A percentile compares a stretch with the other conserved stretches of the same genome.
These are phyloP conservation scores for Populus trichocarpa DNA, from an alignment of 441 rosid species.

Conservation along the genomic window DNA sequence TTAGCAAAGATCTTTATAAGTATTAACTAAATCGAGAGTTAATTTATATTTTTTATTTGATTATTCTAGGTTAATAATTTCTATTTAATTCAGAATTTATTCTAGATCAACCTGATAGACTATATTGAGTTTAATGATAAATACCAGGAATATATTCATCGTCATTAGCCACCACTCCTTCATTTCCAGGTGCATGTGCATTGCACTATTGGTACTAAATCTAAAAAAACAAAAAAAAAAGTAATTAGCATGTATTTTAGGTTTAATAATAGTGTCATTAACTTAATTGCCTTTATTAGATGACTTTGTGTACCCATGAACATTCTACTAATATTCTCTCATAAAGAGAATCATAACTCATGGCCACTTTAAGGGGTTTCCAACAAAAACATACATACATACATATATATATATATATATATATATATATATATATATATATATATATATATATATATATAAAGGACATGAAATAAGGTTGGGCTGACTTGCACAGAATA, in stretches of 20 bases:
- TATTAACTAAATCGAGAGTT: too few species aligned
- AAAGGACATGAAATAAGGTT: too few species aligned
- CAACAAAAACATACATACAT: too few species aligned
- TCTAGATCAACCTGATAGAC: too few species aligned
- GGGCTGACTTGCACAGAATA: too few species aligned
- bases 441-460: too few species aligned
- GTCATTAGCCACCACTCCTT: not conserved
- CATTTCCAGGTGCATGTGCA: slow-evolving; percentile 6
- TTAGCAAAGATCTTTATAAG: too few species aligned
- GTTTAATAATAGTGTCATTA: not conserved
- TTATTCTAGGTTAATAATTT: accelerated
- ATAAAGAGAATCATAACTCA: not conserved
- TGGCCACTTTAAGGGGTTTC: not conserved
- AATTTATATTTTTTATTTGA: too few species aligned
- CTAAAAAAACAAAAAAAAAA: not conserved
- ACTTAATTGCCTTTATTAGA: not conserved
- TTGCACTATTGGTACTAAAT: not conserved
- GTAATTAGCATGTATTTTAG: not conserved
- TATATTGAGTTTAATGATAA: too few species aligned
- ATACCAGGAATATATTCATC: too few species aligned
- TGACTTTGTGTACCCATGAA: not conserved
- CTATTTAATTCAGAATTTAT: accelerated
- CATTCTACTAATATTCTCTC: not conserved
- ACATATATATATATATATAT: too few species aligned
- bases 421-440: too few species aligned